Percentiles rank a stretch among this genome's conserved stretches.
These are phyloP conservation scores for Neonothopanus nambi DNA, from an alignment of 1,284 basidiomycete genomes.

Conservation along the genomic window DNA sequence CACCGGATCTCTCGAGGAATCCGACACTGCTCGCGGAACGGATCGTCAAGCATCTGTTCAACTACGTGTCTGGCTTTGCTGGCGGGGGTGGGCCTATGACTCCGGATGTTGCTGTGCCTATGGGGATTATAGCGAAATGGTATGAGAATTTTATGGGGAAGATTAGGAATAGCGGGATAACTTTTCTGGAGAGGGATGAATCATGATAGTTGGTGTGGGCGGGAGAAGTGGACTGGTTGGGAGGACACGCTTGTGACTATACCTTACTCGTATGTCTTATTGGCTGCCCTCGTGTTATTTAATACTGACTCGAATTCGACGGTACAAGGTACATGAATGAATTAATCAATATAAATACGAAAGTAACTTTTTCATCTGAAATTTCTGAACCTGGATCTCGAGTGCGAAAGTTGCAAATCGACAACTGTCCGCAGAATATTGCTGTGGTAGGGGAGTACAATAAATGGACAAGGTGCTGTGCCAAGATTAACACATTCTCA, in stretches of 20 bases:
- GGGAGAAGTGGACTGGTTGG: constrained; percentile 20
- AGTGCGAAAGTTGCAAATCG: no score
- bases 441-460: no score
- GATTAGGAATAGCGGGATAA: constrained; percentile 65
- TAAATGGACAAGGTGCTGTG: no score
- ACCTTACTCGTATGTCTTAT: constrained; percentile 24
- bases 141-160: constrained; percentile 81
- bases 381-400: no score
- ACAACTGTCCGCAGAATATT: no score
- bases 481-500: no score
- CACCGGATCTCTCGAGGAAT: constrained; percentile 26
- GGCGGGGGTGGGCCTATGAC: constrained; percentile 48
- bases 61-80: constrained; percentile 81
- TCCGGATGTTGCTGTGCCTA: constrained; percentile 71
- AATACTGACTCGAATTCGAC: no score
- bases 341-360: no score
- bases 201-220: constrained; percentile 20
- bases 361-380: no score
- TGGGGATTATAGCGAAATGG: constrained; percentile 78
- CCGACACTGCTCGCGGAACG: constrained; percentile 54
- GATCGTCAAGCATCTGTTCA: constrained; percentile 78
- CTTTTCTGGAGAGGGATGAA: constrained; percentile 75
- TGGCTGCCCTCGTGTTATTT: no score
- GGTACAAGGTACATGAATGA: no score
- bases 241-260: constrained; percentile 19